Conservation (phyloP, 208 protist genomes). For the Leishmania amazonensis region DNA sequence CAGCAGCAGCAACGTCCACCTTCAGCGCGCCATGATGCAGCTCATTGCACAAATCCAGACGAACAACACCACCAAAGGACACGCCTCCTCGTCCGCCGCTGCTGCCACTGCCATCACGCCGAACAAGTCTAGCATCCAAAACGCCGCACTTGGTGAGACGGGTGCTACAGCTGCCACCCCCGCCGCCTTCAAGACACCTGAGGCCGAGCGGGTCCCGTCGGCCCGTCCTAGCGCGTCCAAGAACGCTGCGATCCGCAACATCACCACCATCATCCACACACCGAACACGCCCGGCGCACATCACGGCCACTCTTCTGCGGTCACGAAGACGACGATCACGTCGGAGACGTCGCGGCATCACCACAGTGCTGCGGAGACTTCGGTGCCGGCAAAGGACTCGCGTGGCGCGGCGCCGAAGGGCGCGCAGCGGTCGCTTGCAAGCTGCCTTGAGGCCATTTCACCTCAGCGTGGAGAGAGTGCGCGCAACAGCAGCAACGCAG, state of each 20-base stretch:
- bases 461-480: neutral
- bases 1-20: constrained; percentile 12
- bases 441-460: constrained; percentile 31
- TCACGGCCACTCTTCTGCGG: neutral
- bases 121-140: constrained; percentile 12
- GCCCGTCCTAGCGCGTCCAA: constrained; percentile 33
- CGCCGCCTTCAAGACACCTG: constrained; percentile 25
- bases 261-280: constrained; percentile 38
- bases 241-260: constrained; percentile 25
- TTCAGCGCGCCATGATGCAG: constrained; percentile 32
- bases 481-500: neutral
- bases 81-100: neutral
- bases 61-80: constrained; percentile 19
- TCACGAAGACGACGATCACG: neutral
- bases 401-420: constrained; percentile 11
- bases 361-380: neutral
- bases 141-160: neutral
- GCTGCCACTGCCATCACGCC: constrained; percentile 10
- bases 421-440: constrained; percentile 28
- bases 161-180: constrained; percentile 2
- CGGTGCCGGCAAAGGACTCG: neutral
- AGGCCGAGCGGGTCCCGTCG: constrained; percentile 32
- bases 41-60: constrained; percentile 31
- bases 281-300: constrained; percentile 11
- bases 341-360: neutral